Percentiles rank a stretch among this genome's conserved stretches.
phyloP scores from a whole-genome alignment of 352 stramenopile genomes.

The Globisporangium recalcitrans region DNA sequence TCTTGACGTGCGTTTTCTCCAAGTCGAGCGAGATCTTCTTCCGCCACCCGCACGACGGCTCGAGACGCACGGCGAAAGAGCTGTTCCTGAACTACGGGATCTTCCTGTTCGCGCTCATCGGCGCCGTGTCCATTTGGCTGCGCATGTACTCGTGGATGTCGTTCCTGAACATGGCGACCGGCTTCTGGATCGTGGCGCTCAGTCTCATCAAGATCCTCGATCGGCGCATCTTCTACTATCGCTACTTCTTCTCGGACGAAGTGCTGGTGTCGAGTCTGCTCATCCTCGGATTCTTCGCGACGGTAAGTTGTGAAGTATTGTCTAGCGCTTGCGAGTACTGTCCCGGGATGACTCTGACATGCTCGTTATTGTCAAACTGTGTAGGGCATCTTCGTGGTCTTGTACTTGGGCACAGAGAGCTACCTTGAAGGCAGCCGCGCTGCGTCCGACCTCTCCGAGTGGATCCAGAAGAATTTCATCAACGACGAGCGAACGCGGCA shows the following conservation, averaged over 20 bases:
- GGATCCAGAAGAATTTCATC: constrained; percentile 85
- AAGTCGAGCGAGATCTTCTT: constrained; percentile 79
- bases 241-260: constrained; percentile 86
- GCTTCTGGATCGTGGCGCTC: constrained; percentile 56
- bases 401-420: constrained; percentile 81
- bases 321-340: background rate
- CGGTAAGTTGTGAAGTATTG: constrained; percentile 31
- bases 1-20: constrained; percentile 73
- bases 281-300: constrained; percentile 81
- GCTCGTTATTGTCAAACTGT: constrained; percentile 1
- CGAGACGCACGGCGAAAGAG: constrained; percentile 66
- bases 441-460: constrained; percentile 61
- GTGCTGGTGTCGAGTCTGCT: constrained; percentile 75
- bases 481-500: constrained; percentile 81
- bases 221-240: constrained; percentile 85
- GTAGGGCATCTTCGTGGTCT: constrained; percentile 72
- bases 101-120: constrained; percentile 81
- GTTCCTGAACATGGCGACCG: constrained; percentile 69
- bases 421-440: constrained; percentile 85
- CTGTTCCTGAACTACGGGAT: constrained; percentile 86
- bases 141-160: constrained; percentile 80
- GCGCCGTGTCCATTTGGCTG: constrained; percentile 82
- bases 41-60: constrained; percentile 58
- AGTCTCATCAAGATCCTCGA: constrained; percentile 79
- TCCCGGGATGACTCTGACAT: constrained; percentile 1